A percentile compares a stretch with the other conserved stretches of the same genome.
Evolutionary conservation across 768 basidiomycete species (phyloP).

Genomic region (Suillus subluteus): DNA sequence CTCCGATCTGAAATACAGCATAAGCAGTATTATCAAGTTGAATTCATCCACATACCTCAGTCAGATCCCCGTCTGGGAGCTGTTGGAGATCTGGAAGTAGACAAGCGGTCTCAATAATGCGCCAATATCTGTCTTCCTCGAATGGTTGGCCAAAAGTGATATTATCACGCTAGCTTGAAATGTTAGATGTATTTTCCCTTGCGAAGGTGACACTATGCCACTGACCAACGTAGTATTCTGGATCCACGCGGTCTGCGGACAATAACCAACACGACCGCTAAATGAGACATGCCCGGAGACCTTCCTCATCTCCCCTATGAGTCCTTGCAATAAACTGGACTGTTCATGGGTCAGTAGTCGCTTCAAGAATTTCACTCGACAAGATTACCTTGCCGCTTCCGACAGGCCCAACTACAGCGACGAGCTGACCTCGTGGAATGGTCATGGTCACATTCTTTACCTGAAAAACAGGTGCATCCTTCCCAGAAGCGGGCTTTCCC

Average conservation of each 20-base stretch:
- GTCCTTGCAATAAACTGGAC: constrained; percentile 60
- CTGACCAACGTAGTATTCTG: constrained; percentile 64
- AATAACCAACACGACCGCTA: constrained; percentile 69
- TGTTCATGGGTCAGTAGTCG: constrained; percentile 18
- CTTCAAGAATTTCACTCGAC: not conserved
- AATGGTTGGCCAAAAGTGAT: constrained; percentile 67
- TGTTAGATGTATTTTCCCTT: not conserved
- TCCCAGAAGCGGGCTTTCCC: constrained; percentile 14
- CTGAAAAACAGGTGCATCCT: constrained; percentile 39
- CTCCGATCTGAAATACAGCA: constrained; percentile 55
- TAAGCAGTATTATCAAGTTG: not conserved
- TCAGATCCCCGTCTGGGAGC: constrained; percentile 71
- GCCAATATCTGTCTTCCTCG: constrained; percentile 70
- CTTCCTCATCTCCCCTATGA: constrained; percentile 73
- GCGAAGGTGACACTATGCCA: not conserved
- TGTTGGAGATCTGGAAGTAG: constrained; percentile 66
- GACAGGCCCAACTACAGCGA: constrained; percentile 69
- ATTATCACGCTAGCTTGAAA: constrained; percentile 58
- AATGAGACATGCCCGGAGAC: constrained; percentile 55
- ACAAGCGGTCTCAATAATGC: constrained; percentile 57
- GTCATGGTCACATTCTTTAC: constrained; percentile 53
- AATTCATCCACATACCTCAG: constrained; percentile 49
- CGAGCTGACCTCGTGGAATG: constrained; percentile 59
- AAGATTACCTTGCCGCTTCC: constrained; percentile 61
- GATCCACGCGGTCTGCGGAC: constrained; percentile 78